Base-by-base conservation (phyloP, 1,284 basidiomycete species). In the Pseudozyma tsukubaensis region DNA sequence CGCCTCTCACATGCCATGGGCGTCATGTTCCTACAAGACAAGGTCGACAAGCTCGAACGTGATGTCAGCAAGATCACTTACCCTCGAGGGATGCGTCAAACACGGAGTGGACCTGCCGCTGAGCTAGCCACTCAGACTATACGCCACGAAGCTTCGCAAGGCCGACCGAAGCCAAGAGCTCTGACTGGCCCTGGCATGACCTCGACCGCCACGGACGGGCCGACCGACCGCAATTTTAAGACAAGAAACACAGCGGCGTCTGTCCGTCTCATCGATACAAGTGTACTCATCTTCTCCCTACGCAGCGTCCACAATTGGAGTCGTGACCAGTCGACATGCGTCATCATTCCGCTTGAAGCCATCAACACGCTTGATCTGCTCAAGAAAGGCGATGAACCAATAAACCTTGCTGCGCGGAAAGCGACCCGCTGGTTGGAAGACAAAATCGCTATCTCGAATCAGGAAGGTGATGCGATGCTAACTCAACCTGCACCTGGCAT, bases 361-460 rank as follows among this genome's bases (percentile, higher is more conserved):
- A 88, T 96, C 35, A 94, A 93, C 81, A 96, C 94, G 0, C 89
- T 97, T n/a, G 94, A 97, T 84, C 87, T 95, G 6, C 89, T 96
- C 76, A 97, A 97, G 88, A 96, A 95, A 84, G 94, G 94, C 1
- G 90, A 90, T 0, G 91, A 88, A 36, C 86, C 89, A 0, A 88
- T 93, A 19, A 93, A 93, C 0, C 89, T 92, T 76, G 90, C 91
- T 14, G 94, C 94, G 4, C 90, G 92, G 40, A 89, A 90, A 0
- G 92, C 92, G 14, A 93, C 92, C 16, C 90, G 92, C 32, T 89
- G 92, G 59, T 88, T 94, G 37, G 92, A 94, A 83, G 90, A 79
- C 36, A 59, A 62, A 39, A 65, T 78, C 5, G 56, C 60, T 19
- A 47, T 70, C 5, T 63, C 67, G 2, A 36, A 52, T 1, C 60